These are phyloP conservation scores for Rubus idaeus DNA, from an alignment of 306 rosid species.

Conservation along the genomic window DNA sequence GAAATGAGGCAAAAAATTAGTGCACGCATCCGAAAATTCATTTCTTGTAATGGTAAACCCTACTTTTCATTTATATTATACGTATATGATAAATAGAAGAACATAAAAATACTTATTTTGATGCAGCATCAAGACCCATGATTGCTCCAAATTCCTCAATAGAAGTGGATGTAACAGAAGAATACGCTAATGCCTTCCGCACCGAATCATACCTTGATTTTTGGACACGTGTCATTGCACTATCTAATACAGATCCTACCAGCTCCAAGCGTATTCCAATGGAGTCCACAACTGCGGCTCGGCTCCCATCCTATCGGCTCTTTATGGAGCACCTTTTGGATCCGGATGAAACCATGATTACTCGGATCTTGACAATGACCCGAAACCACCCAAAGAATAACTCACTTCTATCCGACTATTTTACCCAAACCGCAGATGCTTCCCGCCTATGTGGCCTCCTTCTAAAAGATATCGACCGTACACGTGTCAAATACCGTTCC, in stretches of 20 bases:
- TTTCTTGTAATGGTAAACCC: conserved; percentile 39
- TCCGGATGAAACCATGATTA: conserved; percentile 52
- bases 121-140: conserved; percentile 17
- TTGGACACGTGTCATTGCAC: conserved; percentile 64
- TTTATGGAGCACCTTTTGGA: conserved; percentile 70
- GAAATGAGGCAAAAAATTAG: conserved; percentile 41
- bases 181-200: conserved; percentile 78
- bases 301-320: conserved; percentile 75
- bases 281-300: conserved; percentile 52
- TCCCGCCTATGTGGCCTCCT: conserved; percentile 55
- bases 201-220: conserved; percentile 76
- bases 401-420: conserved; percentile 51
- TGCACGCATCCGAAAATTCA: conserved; percentile 35
- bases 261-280: conserved; percentile 24
- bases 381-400: conserved; percentile 25
- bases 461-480: conserved; percentile 47
- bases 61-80: background rate
- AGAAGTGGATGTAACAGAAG: conserved; percentile 55
- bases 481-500: conserved; percentile 39
- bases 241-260: conserved; percentile 20
- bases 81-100: background rate
- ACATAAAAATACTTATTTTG: background rate
- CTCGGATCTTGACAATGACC: conserved; percentile 34
- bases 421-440: conserved; percentile 60
- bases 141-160: conserved; percentile 20